A percentile compares a stretch with the other conserved stretches of the same genome.
Conservation (phyloP, 805 yeast species). For the Huiozyma naganishii region DNA sequence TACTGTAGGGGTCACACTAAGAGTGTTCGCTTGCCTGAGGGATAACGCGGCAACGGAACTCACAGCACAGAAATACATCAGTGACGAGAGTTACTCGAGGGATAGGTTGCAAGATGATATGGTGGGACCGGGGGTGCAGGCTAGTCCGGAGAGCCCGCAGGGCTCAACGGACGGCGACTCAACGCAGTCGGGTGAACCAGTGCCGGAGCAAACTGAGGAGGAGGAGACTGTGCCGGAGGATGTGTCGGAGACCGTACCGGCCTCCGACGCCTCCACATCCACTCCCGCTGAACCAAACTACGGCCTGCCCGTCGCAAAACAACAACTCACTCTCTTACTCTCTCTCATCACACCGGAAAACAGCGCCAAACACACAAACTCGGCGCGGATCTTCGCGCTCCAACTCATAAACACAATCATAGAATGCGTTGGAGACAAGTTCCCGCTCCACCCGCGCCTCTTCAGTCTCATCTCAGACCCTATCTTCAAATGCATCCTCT, state of each 20-base stretch:
- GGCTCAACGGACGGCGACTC: too few species aligned
- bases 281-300: slow-evolving; percentile 30
- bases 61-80: slow-evolving; percentile 9
- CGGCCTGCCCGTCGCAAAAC: slow-evolving; percentile 67
- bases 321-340: slow-evolving; percentile 62
- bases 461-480: slow-evolving; percentile 64
- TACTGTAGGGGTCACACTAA: slow-evolving; percentile 55
- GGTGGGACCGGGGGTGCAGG: slow-evolving; percentile 8
- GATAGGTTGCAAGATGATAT: slow-evolving; percentile 12
- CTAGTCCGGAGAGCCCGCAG: too few species aligned
- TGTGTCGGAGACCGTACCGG: neutral
- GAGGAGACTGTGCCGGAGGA: neutral
- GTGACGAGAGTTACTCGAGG: slow-evolving; percentile 15
- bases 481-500: slow-evolving; percentile 76
- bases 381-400: slow-evolving; percentile 75
- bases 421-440: slow-evolving; percentile 63
- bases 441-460: slow-evolving; percentile 52
- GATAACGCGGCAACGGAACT: slow-evolving; percentile 18
- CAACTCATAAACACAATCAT: slow-evolving; percentile 65
- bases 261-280: too few species aligned
- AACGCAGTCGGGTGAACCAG: too few species aligned
- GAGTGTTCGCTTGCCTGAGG: slow-evolving; percentile 52
- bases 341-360: slow-evolving; percentile 76
- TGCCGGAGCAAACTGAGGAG: neutral
- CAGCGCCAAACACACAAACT: slow-evolving; percentile 76